Percentiles rank a stretch among this genome's conserved stretches.
Conservation (phyloP, 345 rosid species). For the Triadica sebifera region DNA sequence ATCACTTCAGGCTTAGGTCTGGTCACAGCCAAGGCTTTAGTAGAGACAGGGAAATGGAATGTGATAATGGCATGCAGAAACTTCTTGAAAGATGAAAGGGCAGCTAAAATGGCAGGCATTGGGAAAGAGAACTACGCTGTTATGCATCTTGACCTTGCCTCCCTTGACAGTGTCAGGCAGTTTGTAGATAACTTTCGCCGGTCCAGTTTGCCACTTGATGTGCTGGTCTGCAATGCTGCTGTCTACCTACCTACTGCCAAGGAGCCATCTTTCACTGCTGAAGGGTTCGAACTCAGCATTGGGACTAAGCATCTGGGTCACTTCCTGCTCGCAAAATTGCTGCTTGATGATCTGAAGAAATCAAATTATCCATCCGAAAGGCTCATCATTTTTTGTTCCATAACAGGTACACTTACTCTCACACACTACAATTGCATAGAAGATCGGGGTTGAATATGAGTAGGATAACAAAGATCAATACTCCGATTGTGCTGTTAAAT, state of each 20-base stretch:
- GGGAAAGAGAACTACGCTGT: constrained; percentile 75
- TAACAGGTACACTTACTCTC: constrained; percentile 54
- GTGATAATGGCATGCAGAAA: constrained; percentile 89
- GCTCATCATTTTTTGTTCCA: constrained; percentile 90
- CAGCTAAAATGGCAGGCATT: constrained; percentile 76
- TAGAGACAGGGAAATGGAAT: constrained; percentile 82
- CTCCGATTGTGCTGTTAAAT: neutral
- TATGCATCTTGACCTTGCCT: constrained; percentile 92
- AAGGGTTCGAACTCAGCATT: constrained; percentile 87
- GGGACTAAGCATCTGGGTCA: constrained; percentile 99
- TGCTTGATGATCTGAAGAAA: constrained; percentile 70
- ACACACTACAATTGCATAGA: neutral
- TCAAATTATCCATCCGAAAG: constrained; percentile 81
- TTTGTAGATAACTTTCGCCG: constrained; percentile 60
- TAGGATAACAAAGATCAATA: neutral
- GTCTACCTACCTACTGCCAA: constrained; percentile 85
- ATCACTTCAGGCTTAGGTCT: constrained; percentile 82
- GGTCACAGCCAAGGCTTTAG: constrained; percentile 84
- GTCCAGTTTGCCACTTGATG: constrained; percentile 68
- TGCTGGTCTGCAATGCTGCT: constrained; percentile 90
- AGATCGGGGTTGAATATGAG: neutral
- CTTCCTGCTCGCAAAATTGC: constrained; percentile 68
- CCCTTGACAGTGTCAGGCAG: constrained; percentile 82
- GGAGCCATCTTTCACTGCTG: constrained; percentile 86
- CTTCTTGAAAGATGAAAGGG: constrained; percentile 83